Evolutionary conservation across 352 stramenopile species (phyloP), one percentile per base, ranked within the genome.

Genomic region (Globisporangium perplexum): DNA sequence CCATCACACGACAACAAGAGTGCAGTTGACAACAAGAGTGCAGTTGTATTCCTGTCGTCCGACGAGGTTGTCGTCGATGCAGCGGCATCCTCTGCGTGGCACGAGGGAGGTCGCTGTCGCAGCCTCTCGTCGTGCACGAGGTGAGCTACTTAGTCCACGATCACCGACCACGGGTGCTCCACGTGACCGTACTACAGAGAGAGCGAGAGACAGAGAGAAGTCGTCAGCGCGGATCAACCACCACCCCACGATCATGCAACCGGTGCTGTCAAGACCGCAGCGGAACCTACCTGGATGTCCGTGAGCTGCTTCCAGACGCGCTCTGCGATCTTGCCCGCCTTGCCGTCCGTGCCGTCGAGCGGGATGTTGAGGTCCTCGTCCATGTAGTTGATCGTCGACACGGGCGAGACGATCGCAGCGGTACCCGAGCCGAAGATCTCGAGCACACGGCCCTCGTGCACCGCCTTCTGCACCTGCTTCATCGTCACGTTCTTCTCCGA

Each of bases 381-480:
- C 52, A 98, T 78, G 81, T 98, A 98, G 68, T 96, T 83, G 73
- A 99, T 98, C 55, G 74, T 81, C 31, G 86, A 90, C 45, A 98
- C 93, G 2, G 96, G 96, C 43, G 89, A 93, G 31, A 98, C 87
- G 24, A 98, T 89, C 24, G 94, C 94, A 30, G 96, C 96, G 33
- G 96, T 99, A 42, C 96, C 96, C 14, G 90, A 96, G 53, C 95
- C 96, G 72, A 99, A 99, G 50, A 95, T 77, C 73, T 99, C 96
- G 20, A 98, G 59, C 35, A 99, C 68, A 39, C 91, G 72, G 33
- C 88, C 86, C 39, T 98, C 90, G 24, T 87, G 63, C 20, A 83
- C 77, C n/a, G 96, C 95, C 65, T 97, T 86, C 54, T 82, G 69
- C 58, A 99, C 73, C 70, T 99, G 88, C 54, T 85, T 75, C 88